These are phyloP conservation scores for Oryza punctata DNA, from an alignment of 176 grass and related monocot genomes.

Conservation along the genomic window DNA sequence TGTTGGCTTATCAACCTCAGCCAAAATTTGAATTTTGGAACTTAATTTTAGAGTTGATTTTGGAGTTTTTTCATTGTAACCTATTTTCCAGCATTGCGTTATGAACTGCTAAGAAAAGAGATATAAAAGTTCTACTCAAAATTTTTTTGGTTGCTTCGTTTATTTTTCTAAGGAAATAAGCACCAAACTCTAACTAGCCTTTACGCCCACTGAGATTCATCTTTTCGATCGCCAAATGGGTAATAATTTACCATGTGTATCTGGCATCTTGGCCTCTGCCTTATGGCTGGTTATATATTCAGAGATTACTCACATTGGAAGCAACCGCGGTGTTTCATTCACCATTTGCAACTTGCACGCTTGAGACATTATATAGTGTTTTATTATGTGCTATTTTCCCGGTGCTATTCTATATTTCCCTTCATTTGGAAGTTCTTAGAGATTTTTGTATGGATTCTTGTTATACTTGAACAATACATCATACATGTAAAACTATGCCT, in stretches of 20 bases:
- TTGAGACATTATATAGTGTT: not conserved
- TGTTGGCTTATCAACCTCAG: no score
- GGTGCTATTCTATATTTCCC: not conserved
- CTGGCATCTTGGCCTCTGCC: not conserved
- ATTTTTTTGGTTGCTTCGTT: no score
- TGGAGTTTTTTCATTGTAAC: no score
- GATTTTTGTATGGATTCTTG: slow-evolving; percentile 1
- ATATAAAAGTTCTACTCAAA: no score
- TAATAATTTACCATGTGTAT: not conserved
- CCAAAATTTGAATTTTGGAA: no score
- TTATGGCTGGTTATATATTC: not conserved
- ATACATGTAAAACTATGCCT: slow-evolving; percentile 2
- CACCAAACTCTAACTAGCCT: not conserved
- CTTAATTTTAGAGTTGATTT: no score
- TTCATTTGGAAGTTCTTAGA: not conserved
- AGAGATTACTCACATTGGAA: not conserved
- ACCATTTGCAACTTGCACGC: not conserved
- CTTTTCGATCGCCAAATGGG: not conserved
- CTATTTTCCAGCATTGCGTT: no score
- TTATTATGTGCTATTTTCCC: not conserved
- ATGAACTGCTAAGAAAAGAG: no score
- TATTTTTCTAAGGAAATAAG: not conserved
- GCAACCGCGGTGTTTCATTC: not conserved
- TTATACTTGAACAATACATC: slow-evolving; percentile 23
- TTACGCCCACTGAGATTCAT: not conserved